Base-by-base conservation (phyloP, 2,329 filamentous ascomycete genomes). In the Didymella pomorum region DNA sequence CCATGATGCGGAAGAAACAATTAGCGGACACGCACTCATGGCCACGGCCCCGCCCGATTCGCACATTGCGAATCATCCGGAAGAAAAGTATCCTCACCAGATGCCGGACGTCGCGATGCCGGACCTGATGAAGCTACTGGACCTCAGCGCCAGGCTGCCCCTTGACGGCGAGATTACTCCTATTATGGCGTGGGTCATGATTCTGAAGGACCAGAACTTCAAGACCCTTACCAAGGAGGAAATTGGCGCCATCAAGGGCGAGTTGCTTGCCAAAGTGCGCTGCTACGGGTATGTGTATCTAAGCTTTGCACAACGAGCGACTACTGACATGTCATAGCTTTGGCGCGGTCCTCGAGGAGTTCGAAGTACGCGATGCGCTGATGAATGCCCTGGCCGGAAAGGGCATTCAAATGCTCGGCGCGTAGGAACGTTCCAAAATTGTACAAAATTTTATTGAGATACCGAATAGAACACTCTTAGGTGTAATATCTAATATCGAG, bases 11-110 rank as follows among this genome's bases (percentile, higher is more conserved):
- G 78, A 79, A 52, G 89, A 89, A 63, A 65, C 58, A 35, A 71
- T 91, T 41, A 94, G 91, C 64, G 95, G 94, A 39, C 95, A 99
- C 76, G 93, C 92, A 4, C 82, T 98, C 66, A 98, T 98, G 94
- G 91, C 92, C 16, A 91, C 90, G 16, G 96, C 92, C 73, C 93
- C 94, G 45, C 92, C 93, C 5, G 86, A 88, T 51, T 83, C 81
- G 57, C 84, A 87, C 68, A 83, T 88, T 66, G 78, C 80, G 58
- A 79, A 80, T 43, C 81, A 83, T 29, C 84, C 85, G 2, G 79
- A 83, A 47, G 81, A 86, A 31, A 77, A 80, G 45, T 87, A 87
- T 69, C 83, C 83, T 50, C 87, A 89, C 72, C 87, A 91, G 74
- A 94, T 93, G 48, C 94, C 92, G 79, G 89, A 95, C 72, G 67